phyloP scores from a whole-genome alignment of 257 asterid genomes.

The Salvia rosmarinus region DNA sequence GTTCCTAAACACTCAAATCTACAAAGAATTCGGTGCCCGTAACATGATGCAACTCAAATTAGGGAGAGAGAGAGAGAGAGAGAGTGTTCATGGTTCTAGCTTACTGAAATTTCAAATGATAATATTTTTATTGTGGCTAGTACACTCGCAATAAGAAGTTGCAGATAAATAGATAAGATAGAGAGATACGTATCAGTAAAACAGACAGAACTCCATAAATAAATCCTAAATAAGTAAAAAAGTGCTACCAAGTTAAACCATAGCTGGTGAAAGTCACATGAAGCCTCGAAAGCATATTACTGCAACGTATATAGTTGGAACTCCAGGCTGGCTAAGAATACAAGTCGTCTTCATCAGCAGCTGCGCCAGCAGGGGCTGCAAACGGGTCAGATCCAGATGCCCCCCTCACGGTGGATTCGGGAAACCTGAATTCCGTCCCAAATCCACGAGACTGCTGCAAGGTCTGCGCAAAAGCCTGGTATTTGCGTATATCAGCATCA shows the following conservation, averaged over 20 bases:
- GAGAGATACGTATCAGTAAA: not conserved
- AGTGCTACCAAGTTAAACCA: not conserved
- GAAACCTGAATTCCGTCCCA: constrained; percentile 54
- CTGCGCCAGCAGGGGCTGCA: constrained; percentile 50
- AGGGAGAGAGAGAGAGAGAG: not conserved
- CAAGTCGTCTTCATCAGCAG: constrained; percentile 63
- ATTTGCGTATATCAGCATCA: constrained; percentile 63
- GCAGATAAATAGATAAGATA: not conserved
- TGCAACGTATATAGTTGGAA: constrained; percentile 6
- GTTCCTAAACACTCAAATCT: too few relatives aligned
- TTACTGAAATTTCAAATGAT: constrained; percentile 33
- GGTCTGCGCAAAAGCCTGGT: constrained; percentile 69
- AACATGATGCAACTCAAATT: too few relatives aligned
- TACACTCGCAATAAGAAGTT: too few relatives aligned
- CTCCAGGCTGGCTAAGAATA: constrained; percentile 42
- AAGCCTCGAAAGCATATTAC: constrained; percentile 5
- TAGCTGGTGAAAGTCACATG: not conserved
- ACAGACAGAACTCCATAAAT: not conserved
- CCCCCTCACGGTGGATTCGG: constrained; percentile 44
- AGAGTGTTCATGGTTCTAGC: not conserved
- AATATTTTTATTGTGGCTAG: too few relatives aligned
- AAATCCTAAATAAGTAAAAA: not conserved
- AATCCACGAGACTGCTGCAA: constrained; percentile 71
- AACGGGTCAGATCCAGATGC: constrained; percentile 53
- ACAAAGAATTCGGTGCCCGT: too few relatives aligned